phyloP scores from a whole-genome alignment of 352 stramenopile genomes.

The Globisporangium camurandrum region DNA sequence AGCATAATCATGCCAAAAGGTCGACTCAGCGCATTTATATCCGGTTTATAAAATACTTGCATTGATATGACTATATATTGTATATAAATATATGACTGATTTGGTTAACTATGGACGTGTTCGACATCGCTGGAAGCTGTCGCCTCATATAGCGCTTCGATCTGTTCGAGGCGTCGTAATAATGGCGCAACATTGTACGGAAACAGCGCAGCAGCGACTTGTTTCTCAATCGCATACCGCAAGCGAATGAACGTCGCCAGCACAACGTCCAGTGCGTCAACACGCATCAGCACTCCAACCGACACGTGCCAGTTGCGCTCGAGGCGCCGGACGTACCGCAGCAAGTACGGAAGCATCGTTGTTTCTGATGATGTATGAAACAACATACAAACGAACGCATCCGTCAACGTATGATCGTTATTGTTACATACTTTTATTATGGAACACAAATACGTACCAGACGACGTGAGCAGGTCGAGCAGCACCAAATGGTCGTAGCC shows the following conservation, averaged over 20 bases:
- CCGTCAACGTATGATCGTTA: too few species aligned
- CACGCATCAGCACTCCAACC: constrained; percentile 14
- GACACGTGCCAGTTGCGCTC: constrained; percentile 20
- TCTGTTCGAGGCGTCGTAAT: constrained; percentile 30
- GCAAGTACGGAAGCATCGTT: constrained; percentile 49
- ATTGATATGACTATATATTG: too few species aligned
- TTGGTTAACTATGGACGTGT: too few species aligned
- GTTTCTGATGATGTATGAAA: constrained; percentile 37
- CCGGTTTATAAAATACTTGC: too few species aligned
- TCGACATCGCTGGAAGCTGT: too few species aligned
- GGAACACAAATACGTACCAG: constrained; percentile 32
- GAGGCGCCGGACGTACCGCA: constrained; percentile 43
- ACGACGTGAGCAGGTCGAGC: constrained; percentile 61
- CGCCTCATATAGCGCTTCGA: constrained; percentile 52
- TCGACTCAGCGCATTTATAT: too few species aligned
- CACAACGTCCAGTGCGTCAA: constrained; percentile 18
- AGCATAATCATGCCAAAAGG: too few species aligned
- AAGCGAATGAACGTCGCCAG: constrained; percentile 55
- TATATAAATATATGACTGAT: too few species aligned
- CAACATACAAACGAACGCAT: too few species aligned
- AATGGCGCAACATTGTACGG: constrained; percentile 43
- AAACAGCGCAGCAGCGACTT: constrained; percentile 33
- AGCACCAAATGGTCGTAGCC: constrained; percentile 55
- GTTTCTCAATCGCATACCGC: constrained; percentile 49
- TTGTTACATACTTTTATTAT: too few species aligned